Evolutionary conservation across 2,329 filamentous ascomycete species (phyloP).

Genomic region (Fusarium ramigenum): DNA sequence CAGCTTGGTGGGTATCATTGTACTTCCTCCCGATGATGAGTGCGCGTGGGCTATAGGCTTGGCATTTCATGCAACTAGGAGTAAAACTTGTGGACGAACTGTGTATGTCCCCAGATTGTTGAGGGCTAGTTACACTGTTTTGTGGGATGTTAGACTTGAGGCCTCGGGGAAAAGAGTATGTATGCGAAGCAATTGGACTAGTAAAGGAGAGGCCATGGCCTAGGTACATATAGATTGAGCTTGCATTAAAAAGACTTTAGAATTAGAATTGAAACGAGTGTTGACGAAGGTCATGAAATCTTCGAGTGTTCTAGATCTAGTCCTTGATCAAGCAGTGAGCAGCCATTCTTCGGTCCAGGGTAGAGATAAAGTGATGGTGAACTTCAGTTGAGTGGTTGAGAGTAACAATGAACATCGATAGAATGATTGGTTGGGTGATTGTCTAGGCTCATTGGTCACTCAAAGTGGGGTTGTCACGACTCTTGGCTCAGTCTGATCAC

Average conservation of each 20-base stretch:
- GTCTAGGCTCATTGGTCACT: not conserved
- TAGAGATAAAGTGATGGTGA: not conserved
- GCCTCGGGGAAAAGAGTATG: too few relatives aligned
- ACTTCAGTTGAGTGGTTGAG: not conserved
- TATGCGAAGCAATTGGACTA: too few relatives aligned
- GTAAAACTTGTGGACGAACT: not conserved
- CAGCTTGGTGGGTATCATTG: constrained; percentile 30
- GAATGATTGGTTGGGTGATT: not conserved
- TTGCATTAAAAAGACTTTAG: not conserved
- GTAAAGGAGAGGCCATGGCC: not conserved
- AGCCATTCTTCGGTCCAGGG: not conserved
- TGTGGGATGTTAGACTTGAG: accelerated
- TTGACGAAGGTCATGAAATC: not conserved
- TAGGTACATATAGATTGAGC: too few relatives aligned
- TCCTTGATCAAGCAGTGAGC: too few relatives aligned
- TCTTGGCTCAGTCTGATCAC: not conserved
- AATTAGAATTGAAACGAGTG: not conserved
- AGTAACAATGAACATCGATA: not conserved
- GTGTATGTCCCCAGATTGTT: too few relatives aligned
- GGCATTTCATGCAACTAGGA: not conserved
- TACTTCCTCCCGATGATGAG: constrained; percentile 32
- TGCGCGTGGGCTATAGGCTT: constrained; percentile 2
- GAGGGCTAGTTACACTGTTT: accelerated
- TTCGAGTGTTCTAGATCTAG: too few relatives aligned
- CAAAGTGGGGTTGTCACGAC: not conserved